These are phyloP conservation scores for Mycena floridula DNA, from an alignment of 768 basidiomycete species.

Conservation along the genomic window DNA sequence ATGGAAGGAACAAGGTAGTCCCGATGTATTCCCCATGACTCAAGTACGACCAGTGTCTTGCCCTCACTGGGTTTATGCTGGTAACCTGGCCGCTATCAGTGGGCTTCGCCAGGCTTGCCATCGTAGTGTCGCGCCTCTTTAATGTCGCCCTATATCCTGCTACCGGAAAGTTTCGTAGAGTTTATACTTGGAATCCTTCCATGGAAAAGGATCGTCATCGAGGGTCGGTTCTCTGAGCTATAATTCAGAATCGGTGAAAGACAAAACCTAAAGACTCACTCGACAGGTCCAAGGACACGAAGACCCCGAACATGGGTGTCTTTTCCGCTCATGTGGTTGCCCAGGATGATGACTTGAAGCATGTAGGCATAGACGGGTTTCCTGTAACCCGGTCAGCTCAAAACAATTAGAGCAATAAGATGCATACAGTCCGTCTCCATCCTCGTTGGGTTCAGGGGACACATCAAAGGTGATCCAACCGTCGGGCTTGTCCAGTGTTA, in stretches of 20 bases:
- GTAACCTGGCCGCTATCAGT: no score
- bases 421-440: constrained; percentile 73
- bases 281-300: constrained; percentile 76
- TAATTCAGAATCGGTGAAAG: constrained; percentile 1
- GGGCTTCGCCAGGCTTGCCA: no score
- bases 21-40: no score
- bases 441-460: constrained; percentile 72
- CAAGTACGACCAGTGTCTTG: no score
- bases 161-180: neutral
- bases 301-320: constrained; percentile 96
- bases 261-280: constrained; percentile 38
- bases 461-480: constrained; percentile 92
- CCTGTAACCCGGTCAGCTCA: constrained; percentile 30
- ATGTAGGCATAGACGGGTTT: constrained; percentile 87
- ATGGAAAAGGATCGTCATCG: constrained; percentile 71
- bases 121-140: no score
- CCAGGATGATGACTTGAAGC: constrained; percentile 82
- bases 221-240: constrained; percentile 33
- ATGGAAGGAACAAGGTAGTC: no score
- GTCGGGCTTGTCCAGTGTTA: constrained; percentile 85
- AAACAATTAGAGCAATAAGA: neutral
- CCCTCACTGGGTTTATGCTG: no score
- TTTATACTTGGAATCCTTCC: constrained; percentile 20
- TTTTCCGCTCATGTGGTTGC: constrained; percentile 98
- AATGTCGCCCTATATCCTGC: no score